phyloP scores from a whole-genome alignment of 257 asterid species.

The Prunella vulgaris region DNA sequence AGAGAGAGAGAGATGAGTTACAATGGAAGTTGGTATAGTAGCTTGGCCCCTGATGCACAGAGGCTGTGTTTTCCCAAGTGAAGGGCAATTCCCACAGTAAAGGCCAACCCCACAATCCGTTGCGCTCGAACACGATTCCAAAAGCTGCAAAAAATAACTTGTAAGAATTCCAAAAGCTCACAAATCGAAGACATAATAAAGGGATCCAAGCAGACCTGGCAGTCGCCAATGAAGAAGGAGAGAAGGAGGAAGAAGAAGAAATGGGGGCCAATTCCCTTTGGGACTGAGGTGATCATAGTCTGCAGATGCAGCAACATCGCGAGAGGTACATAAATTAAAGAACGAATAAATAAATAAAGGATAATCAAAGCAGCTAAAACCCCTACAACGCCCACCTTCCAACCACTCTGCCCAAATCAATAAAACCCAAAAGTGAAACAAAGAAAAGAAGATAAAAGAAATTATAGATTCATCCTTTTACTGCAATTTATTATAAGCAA shows the following conservation, averaged over 20 bases:
- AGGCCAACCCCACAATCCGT: constrained; percentile 76
- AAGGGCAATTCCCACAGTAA: constrained; percentile 87
- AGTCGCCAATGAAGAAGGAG: constrained; percentile 63
- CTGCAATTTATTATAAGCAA: too few relatives aligned
- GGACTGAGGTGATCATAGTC: constrained; percentile 22
- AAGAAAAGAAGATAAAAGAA: too few relatives aligned
- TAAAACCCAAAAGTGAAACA: too few relatives aligned
- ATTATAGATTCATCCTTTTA: too few relatives aligned
- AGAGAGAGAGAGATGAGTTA: constrained; percentile 30
- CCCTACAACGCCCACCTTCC: too few relatives aligned
- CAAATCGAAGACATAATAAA: background rate
- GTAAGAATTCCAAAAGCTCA: constrained; percentile 14
- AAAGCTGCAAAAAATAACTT: constrained; percentile 52
- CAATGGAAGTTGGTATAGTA: constrained; percentile 61
- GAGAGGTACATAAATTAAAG: background rate
- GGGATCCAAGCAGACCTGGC: constrained; percentile 61
- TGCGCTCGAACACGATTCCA: constrained; percentile 62
- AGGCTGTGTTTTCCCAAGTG: constrained; percentile 65
- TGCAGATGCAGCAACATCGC: background rate
- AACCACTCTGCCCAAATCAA: too few relatives aligned
- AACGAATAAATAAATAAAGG: background rate
- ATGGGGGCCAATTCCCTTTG: constrained; percentile 18
- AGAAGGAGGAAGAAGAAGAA: constrained; percentile 23
- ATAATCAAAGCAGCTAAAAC: too few relatives aligned
- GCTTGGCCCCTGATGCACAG: constrained; percentile 92